Conservation (phyloP, 2,329 filamentous ascomycete genomes). For the Herpotrichia juniperi region DNA sequence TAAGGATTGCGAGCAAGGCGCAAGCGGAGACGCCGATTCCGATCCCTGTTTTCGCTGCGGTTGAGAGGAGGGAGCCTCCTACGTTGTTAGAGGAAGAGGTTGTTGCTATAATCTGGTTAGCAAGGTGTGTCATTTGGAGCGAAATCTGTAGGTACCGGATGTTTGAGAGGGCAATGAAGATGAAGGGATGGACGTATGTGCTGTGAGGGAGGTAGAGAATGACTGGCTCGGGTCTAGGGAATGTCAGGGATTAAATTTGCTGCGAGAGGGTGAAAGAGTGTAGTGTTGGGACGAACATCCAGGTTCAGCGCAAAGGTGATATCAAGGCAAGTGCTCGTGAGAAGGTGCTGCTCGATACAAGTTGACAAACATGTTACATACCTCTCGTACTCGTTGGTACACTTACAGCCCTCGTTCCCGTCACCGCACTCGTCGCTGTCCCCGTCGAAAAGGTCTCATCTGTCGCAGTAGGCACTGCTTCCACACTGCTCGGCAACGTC, state of each 20-base stretch:
- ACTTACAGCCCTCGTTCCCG: slow-evolving; percentile 1
- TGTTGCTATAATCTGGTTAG: not conserved
- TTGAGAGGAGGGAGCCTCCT: slow-evolving; percentile 7
- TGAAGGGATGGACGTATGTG: not conserved
- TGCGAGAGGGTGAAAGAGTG: no score
- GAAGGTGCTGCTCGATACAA: not conserved
- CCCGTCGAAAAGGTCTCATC: slow-evolving; percentile 6
- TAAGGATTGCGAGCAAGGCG: slow-evolving; percentile 15
- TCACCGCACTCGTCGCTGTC: not conserved
- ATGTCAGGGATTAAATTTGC: not conserved
- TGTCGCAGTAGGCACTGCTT: slow-evolving; percentile 9
- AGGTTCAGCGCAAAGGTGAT: no score
- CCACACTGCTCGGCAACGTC: slow-evolving; percentile 14
- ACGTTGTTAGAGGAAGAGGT: not conserved
- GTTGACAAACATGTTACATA: not conserved
- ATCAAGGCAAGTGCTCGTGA: no score
- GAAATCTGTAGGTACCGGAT: not conserved
- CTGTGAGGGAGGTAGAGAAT: not conserved
- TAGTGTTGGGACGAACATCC: not conserved
- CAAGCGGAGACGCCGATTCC: slow-evolving; percentile 18
- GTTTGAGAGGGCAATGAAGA: not conserved
- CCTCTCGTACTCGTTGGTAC: slow-evolving; percentile 5
- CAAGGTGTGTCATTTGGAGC: not conserved
- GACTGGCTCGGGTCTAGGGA: not conserved
- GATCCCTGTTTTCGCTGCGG: slow-evolving; percentile 21